phyloP scores from a whole-genome alignment of 176 grass and related monocot species.

The Alloteropsis semialata region DNA sequence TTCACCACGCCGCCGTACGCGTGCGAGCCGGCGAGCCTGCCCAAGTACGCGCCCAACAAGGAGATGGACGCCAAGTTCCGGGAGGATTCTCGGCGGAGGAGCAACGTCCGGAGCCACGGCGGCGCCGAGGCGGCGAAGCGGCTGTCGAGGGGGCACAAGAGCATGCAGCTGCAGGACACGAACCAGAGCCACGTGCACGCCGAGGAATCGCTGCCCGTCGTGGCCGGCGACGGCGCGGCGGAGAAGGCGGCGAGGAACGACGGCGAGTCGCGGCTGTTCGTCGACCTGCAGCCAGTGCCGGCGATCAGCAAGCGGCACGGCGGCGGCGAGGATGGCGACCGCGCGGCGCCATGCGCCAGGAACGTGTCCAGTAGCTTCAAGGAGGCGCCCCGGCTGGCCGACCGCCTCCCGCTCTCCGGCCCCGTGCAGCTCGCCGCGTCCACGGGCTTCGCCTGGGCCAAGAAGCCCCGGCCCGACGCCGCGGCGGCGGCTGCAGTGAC shows the following conservation, averaged over 20 bases:
- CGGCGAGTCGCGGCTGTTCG: constrained; percentile 37
- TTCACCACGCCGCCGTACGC: constrained; percentile 66
- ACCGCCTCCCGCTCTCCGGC: constrained; percentile 26
- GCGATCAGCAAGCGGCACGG: constrained; percentile 38
- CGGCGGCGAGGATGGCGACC: background rate
- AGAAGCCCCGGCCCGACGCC: constrained; percentile 42
- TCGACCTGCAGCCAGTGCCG: constrained; percentile 44
- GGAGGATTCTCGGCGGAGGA: constrained; percentile 50
- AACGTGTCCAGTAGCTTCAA: constrained; percentile 36
- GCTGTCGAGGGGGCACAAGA: constrained; percentile 38
- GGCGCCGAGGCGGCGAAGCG: constrained; percentile 16
- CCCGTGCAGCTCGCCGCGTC: constrained; percentile 47
- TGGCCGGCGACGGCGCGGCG: background rate
- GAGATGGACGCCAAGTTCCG: constrained; percentile 91
- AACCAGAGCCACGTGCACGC: constrained; percentile 42
- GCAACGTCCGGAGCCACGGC: constrained; percentile 6
- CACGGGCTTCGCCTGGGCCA: constrained; percentile 68
- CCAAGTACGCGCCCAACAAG: constrained; percentile 83
- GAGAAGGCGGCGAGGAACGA: background rate
- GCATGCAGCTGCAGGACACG: constrained; percentile 46
- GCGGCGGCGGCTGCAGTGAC: background rate
- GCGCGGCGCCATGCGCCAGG: constrained; percentile 4
- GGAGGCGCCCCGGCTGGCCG: constrained; percentile 28
- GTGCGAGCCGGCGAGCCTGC: constrained; percentile 70
- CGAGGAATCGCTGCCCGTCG: constrained; percentile 43